Base-by-base conservation (phyloP, 768 basidiomycete species). In the Suillus variegatus region DNA sequence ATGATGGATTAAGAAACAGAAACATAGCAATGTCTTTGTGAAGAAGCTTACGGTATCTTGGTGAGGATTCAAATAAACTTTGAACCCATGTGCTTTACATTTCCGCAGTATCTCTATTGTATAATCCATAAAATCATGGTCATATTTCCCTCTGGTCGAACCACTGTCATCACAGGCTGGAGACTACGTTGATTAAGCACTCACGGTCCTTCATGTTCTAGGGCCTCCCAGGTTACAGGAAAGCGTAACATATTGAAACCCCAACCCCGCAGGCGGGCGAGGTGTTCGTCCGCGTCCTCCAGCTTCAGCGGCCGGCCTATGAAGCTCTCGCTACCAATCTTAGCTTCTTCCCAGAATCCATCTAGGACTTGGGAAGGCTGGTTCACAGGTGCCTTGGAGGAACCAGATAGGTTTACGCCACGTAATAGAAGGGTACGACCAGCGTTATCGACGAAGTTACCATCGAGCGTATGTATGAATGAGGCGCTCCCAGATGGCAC, bases 141-240 rank as follows among this genome's bases (percentile, higher is more conserved):
- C 97, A 72, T 95, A 97, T 72, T 88, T 87, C 12, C 94, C 92
- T 5, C 96, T 98, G 69, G 20, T 52, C 40, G 54, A 9, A 28
- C 9, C 41, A 60, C 47, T 52, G 60, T 68, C 38, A 63, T 44
- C 25, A 20, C 28, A 28, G 22, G 49, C 60, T 51, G 13, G 9
- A 20, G 35, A 40, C 43, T 65, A 63, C n/a, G 25, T 36, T 56
- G 40, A 69, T 51, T 36, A 25, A 49, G 0, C 2, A 90, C 96
- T 87, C 76, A 97, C 95, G 97, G 97, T 75, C 95, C 97, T 65
- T 85, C 88, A 75, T 94, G 95, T 76, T 99, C 97, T 18, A 99
- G 77, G 0, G 93, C 85, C 74, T 99, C 97, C 97, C 97, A 99
- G 1, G 93, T 89, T n/a, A 98, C 84, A 10, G 93, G 84, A 77